Percentiles rank a stretch among this genome's conserved stretches.
Evolutionary conservation across 2,329 filamentous ascomycete species (phyloP).

Genomic region (Periconia sp.): DNA sequence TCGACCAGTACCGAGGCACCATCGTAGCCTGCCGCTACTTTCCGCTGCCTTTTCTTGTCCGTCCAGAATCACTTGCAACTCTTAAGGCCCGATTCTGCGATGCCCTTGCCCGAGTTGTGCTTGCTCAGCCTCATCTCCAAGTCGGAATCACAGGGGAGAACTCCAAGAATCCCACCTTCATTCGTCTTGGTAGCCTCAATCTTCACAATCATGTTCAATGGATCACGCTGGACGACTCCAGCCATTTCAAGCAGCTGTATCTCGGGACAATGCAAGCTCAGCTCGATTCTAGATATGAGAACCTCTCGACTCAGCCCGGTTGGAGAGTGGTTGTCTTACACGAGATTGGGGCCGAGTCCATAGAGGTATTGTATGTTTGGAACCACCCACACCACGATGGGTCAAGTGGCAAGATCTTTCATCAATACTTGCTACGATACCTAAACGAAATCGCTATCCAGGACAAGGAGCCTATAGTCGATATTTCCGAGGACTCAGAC

Average conservation of each 20-base stretch:
- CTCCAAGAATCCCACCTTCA: conserved; percentile 16
- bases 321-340: conserved; percentile 20
- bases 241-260: conserved; percentile 9
- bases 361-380: conserved; percentile 21
- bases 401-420: conserved; percentile 20
- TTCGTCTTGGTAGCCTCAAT: conserved; percentile 16
- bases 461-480: conserved; percentile 4
- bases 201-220: conserved; percentile 20
- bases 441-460: conserved; percentile 9
- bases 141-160: conserved; percentile 16
- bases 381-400: conserved; percentile 24
- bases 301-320: conserved; percentile 18
- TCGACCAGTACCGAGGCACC: conserved; percentile 57
- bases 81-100: conserved; percentile 12
- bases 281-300: conserved; percentile 17
- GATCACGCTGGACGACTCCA: conserved; percentile 10
- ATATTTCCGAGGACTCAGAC: conserved; percentile 8
- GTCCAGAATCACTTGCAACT: conserved; percentile 10
- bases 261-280: conserved; percentile 15
- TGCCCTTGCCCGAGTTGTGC: conserved; percentile 14
- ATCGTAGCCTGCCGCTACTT: conserved; percentile 59
- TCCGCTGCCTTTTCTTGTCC: conserved; percentile 17
- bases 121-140: conserved; percentile 19
- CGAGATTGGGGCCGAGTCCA: neutral
- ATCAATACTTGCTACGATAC: conserved; percentile 14